A percentile compares a stretch with the other conserved stretches of the same genome.
These are phyloP conservation scores for Globisporangium middletonii DNA, from an alignment of 352 stramenopile species.

Conservation along the genomic window DNA sequence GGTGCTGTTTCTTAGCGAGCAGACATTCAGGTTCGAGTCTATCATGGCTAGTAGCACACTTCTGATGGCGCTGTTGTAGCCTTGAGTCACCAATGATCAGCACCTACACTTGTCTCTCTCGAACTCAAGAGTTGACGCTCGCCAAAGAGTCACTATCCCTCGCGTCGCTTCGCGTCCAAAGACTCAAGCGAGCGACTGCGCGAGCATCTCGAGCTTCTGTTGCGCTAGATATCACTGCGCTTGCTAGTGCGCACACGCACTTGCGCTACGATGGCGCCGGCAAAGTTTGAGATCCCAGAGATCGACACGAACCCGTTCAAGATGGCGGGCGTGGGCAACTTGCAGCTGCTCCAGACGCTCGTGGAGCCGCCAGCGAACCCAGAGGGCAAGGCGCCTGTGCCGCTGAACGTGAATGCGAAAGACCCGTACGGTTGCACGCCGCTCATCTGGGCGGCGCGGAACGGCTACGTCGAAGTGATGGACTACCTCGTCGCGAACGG, in stretches of 20 bases:
- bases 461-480: constrained; percentile 78
- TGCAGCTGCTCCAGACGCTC: constrained; percentile 60
- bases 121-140: no score
- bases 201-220: no score
- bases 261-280: constrained; percentile 7
- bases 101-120: no score
- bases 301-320: constrained; percentile 86
- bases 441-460: constrained; percentile 77
- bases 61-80: no score
- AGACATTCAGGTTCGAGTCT: no score
- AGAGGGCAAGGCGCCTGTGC: constrained; percentile 29
- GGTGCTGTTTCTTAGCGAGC: no score
- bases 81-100: no score
- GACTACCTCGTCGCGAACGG: constrained; percentile 67
- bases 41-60: no score
- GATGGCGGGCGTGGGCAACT: constrained; percentile 74
- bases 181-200: no score
- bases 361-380: constrained; percentile 42
- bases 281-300: constrained; percentile 73
- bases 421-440: constrained; percentile 78
- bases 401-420: constrained; percentile 74
- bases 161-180: no score
- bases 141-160: no score
- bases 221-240: no score
- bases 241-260: background rate